A percentile compares a stretch with the other conserved stretches of the same genome.
Conservation (phyloP, 2,329 filamentous ascomycete genomes). For the Trichoderma atrobrunneum region DNA sequence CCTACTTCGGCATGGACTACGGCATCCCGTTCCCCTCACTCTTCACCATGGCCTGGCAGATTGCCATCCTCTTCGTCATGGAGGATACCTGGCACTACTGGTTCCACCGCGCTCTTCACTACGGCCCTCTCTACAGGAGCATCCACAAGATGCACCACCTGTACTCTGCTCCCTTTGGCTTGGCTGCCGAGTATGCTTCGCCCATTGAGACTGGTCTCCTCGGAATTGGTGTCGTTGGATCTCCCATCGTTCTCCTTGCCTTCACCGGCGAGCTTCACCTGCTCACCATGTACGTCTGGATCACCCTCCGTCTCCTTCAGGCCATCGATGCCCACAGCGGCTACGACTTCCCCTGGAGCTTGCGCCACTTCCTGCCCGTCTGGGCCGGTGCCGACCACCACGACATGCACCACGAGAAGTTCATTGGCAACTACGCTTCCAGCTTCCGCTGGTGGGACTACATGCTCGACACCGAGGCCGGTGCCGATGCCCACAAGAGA, state of each 20-base stretch:
- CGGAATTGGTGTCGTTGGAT: slow-evolving; percentile 78
- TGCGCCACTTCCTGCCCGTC: slow-evolving; percentile 94
- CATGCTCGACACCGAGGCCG: slow-evolving; percentile 87
- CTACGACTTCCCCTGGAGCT: slow-evolving; percentile 96
- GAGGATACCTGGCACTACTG: slow-evolving; percentile 99
- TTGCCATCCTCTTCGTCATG: slow-evolving; percentile 89
- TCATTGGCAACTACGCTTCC: slow-evolving; percentile 96
- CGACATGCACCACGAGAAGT: slow-evolving; percentile 95
- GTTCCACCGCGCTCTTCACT: slow-evolving; percentile 89
- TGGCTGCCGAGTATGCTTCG: slow-evolving; percentile 95
- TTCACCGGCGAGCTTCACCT: slow-evolving; percentile 88
- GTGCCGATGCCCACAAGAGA: slow-evolving; percentile 78
- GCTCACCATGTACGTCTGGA: slow-evolving; percentile 97
- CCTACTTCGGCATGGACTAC: slow-evolving; percentile 85
- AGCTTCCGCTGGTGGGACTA: slow-evolving; percentile 99
- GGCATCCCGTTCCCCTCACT: slow-evolving; percentile 83
- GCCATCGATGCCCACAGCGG: slow-evolving; percentile 97
- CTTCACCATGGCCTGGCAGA: slow-evolving; percentile 86
- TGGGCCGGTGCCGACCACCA: slow-evolving; percentile 98
- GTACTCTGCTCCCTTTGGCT: slow-evolving; percentile 94
- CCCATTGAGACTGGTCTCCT: slow-evolving; percentile 96
- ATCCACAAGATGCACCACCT: slow-evolving; percentile 99
- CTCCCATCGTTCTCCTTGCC: slow-evolving; percentile 79
- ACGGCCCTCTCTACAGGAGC: slow-evolving; percentile 89
- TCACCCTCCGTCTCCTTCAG: slow-evolving; percentile 88